phyloP scores from a whole-genome alignment of 2,329 filamentous ascomycete genomes.

The Beauveria varroae region DNA sequence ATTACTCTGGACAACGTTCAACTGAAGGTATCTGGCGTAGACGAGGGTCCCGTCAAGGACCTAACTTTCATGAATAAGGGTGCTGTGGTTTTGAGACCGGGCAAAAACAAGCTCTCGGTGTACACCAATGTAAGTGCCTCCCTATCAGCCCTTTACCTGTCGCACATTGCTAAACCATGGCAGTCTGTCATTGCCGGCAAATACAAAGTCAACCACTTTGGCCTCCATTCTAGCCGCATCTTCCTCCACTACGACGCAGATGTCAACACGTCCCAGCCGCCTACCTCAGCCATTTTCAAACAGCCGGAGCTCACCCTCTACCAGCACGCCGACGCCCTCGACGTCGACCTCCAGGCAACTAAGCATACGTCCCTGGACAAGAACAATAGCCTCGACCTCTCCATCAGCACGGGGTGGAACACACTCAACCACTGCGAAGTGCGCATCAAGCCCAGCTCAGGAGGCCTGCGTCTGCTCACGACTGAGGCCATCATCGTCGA shows the following conservation, averaged over 20 bases:
- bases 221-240: slow-evolving; percentile 56
- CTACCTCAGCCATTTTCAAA: slow-evolving; percentile 44
- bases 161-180: slow-evolving; percentile 20
- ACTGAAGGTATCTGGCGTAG: slow-evolving; percentile 52
- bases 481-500: slow-evolving; percentile 47
- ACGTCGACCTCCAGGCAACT: slow-evolving; percentile 58
- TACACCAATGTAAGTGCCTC: slow-evolving; percentile 26
- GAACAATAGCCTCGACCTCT: slow-evolving; percentile 68
- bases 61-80: slow-evolving; percentile 27
- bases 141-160: fast-evolving
- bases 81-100: slow-evolving; percentile 34
- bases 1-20: slow-evolving; percentile 59
- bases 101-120: slow-evolving; percentile 35
- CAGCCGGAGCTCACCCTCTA: slow-evolving; percentile 64
- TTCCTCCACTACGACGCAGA: slow-evolving; percentile 58
- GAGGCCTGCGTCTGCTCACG: slow-evolving; percentile 56
- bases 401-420: slow-evolving; percentile 69
- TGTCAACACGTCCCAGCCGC: slow-evolving; percentile 37
- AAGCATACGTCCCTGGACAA: slow-evolving; percentile 72
- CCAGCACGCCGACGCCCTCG: slow-evolving; percentile 60
- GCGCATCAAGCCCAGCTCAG: slow-evolving; percentile 56
- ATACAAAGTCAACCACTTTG: slow-evolving; percentile 68
- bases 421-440: slow-evolving; percentile 51
- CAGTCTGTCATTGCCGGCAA: slow-evolving; percentile 61
- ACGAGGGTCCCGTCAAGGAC: slow-evolving; percentile 54